Base-by-base conservation (phyloP, 2,329 filamentous ascomycete genomes). In the Aspergillus quadricinctus region DNA sequence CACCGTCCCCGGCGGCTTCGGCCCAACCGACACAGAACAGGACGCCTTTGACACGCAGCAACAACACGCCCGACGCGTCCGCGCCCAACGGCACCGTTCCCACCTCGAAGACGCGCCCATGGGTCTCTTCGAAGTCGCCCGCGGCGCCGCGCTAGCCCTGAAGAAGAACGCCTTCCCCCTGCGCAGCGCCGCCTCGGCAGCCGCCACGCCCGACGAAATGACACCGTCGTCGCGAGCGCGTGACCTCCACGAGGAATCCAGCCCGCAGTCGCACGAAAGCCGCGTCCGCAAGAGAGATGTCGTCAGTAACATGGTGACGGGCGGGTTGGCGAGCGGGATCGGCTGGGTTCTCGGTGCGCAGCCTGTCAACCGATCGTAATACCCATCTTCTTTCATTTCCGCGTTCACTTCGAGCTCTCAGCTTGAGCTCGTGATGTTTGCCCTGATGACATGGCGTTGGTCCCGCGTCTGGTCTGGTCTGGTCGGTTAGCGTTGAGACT, bases 231-330 rank as follows among this genome's bases (percentile, higher is more conserved):
- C 53, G 45, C 63, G 45, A 59, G 64, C 52, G 57, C 66, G 54
- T 17, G 66, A 61, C 6, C 57, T 62, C n/a, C 69, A 62, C 17
- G 66, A 69, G 27, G 41, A 23, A 19, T 23, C 21, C 1, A 21
- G 10, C 19, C 19, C 21, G 10, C 21, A 21, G 19, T 46, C 21
- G 21, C 19, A 21, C 3, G 43, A 25, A 11, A 67, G 64, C 1
- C 70, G 72, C 45, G 73, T 79, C 17, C 69, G 79, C 45, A 81
- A 80, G 63, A 68, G 79, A 57, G 79, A 81, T 67, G 71, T 86
- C 73, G 83, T 87, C 49, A 83, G 83, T 57, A 86, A 80, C 72
- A 84, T 84, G 70, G 84, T 86, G 5, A 85, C 82, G 11, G 83
- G 83, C 2, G 83, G 83, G 6, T 69, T 87, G 65, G 83, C 82